Evolutionary conservation across 1,139 yeast genomes (phyloP), one percentile per base, ranked within the genome.

Genomic region (Pichia sp.): DNA sequence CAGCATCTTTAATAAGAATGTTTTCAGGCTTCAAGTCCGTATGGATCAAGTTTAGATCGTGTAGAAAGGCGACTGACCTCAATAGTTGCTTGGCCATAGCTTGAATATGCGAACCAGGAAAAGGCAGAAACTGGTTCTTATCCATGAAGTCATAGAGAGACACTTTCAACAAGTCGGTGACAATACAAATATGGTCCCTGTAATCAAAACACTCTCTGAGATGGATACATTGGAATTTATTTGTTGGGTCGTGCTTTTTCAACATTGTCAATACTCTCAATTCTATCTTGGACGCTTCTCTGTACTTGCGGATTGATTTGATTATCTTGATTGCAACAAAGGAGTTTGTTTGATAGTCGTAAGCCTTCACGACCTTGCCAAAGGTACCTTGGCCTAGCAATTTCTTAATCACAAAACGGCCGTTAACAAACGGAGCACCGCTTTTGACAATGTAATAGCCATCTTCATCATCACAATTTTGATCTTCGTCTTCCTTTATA

Each of bases 21-120:
- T 95, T 95, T 69, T 95, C 99, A 0, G 99, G 99, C 69, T 90
- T 90, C 62, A 90, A 75, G 68, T 95, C 99, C 0, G 99, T 95
- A 70, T 95, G 99, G 53, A 95, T 90, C 55, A 95, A 77, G 56
- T 87, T 88, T 65, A 93, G 75, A 66, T 89, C 96, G 70, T 93
- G 99, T 56, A 95, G 74, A 66, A 87, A 93, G 1, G 95, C 87
- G 41, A 93, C 96, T 1, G 95, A 85, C 59, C 92, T 77, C 36
- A 95, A 78, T 56, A 95, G 72, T 70, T 95, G 99, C 66, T 86
- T 83, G 19, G 95, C 85, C 61, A 95, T 84, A 6, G 92, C 87
- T 71, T 90, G 97, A 36, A 93, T 87, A 63, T 95, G 99, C 10
- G 80, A 74, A 71, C 96, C 71, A 75, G 98, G 83, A 78, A 90